Percentiles rank a stretch among this genome's conserved stretches.
phyloP scores from a whole-genome alignment of 2,329 filamentous ascomycete species.

The Diaporthe helianthi region DNA sequence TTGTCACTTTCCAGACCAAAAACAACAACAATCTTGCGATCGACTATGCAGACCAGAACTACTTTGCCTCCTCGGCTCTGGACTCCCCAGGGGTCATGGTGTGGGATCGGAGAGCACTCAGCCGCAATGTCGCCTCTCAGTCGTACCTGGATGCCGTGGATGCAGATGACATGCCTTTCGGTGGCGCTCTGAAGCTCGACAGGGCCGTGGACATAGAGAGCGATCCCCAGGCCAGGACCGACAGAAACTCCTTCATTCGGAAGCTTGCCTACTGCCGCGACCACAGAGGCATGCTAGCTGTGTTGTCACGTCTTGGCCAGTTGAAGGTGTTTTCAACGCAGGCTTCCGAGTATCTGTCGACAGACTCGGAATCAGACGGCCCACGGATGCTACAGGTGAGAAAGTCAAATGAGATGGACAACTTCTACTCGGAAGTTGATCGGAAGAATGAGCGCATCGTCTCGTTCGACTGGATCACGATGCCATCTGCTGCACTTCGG shows the following conservation, averaged over 20 bases:
- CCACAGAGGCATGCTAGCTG: conserved; percentile 65
- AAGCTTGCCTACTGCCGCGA: conserved; percentile 70
- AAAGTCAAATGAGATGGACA: conserved; percentile 68
- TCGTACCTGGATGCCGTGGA: conserved; percentile 65
- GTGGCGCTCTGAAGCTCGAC: conserved; percentile 64
- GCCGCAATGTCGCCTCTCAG: conserved; percentile 58
- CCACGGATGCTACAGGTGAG: conserved; percentile 67
- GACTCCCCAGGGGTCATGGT: conserved; percentile 78
- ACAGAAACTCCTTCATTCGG: conserved; percentile 66
- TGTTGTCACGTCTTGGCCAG: conserved; percentile 69
- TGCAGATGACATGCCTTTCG: conserved; percentile 68
- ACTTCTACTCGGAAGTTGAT: conserved; percentile 59
- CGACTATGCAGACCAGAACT: conserved; percentile 81
- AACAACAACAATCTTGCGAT: conserved; percentile 78
- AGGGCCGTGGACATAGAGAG: conserved; percentile 63
- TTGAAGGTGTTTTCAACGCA: conserved; percentile 66
- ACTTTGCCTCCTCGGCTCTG: conserved; percentile 80
- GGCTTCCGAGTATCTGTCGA: conserved; percentile 55
- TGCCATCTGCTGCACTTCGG: conserved; percentile 60
- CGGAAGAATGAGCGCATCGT: conserved; percentile 67
- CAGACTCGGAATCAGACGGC: conserved; percentile 50
- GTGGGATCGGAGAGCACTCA: conserved; percentile 76
- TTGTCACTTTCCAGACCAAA: conserved; percentile 68
- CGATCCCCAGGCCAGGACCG: conserved; percentile 52
- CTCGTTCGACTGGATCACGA: conserved; percentile 72